Conservation (phyloP, 768 basidiomycete genomes). For the Lactifluus pinguis region DNA sequence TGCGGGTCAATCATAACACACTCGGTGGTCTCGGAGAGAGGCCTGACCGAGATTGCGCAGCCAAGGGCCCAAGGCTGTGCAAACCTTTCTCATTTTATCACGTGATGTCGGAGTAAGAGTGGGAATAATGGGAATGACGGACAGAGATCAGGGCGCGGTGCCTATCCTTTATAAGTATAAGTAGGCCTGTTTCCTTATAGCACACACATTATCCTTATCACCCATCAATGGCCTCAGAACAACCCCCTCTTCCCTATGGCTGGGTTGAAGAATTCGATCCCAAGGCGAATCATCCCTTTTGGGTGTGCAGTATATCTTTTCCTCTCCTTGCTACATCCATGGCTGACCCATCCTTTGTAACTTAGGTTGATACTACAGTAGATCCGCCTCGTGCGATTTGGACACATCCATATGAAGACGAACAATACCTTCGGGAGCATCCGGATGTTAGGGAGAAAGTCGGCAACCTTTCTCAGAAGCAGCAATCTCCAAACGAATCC, state of each 20-base stretch:
- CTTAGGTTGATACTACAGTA: conserved; percentile 61
- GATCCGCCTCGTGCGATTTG: conserved; percentile 59
- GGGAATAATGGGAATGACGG: too few relatives aligned
- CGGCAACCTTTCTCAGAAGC: conserved; percentile 5
- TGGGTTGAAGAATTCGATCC: conserved; percentile 46
- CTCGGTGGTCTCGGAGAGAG: neutral
- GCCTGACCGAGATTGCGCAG: neutral
- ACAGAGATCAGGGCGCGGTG: too few relatives aligned
- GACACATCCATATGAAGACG: conserved; percentile 66
- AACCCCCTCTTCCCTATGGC: conserved; percentile 43
- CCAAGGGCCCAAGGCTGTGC: neutral
- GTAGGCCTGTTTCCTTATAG: too few relatives aligned
- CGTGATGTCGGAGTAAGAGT: too few relatives aligned
- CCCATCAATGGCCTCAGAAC: conserved; percentile 21
- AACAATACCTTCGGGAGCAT: conserved; percentile 48
- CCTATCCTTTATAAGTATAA: neutral
- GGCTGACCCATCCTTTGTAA: neutral
- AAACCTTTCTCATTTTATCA: neutral
- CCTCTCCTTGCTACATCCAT: neutral
- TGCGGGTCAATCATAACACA: neutral
- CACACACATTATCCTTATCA: neutral
- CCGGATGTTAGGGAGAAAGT: conserved; percentile 38
- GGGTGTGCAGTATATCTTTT: conserved; percentile 28
- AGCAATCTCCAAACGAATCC: neutral
- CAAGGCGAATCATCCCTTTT: conserved; percentile 37